Evolutionary conservation across 768 basidiomycete species (phyloP).

Genomic region (Hygrophoropsis aurantiaca): DNA sequence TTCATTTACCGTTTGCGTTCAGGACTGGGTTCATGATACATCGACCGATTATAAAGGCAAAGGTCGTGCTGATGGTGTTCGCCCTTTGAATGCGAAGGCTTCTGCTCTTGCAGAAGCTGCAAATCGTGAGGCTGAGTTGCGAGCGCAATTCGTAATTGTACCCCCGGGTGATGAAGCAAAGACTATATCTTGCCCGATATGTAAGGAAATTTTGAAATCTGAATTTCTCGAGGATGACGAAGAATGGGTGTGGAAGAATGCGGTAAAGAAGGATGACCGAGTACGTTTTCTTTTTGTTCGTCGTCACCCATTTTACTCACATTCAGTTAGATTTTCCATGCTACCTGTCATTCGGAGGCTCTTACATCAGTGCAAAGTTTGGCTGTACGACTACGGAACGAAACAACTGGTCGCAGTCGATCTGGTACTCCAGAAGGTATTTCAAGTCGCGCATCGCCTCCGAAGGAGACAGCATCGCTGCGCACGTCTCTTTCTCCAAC

Average conservation of each 20-base stretch:
- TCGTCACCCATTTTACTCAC: conserved; percentile 4
- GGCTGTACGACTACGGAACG: conserved; percentile 66
- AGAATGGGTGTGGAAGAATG: conserved; percentile 98
- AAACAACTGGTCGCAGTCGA: conserved; percentile 61
- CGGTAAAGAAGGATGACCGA: conserved; percentile 78
- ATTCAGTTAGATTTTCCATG: conserved; percentile 77
- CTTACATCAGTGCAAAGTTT: conserved; percentile 60
- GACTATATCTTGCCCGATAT: conserved; percentile 86
- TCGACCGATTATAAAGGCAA: conserved; percentile 66
- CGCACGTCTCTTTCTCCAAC: conserved; percentile 48
- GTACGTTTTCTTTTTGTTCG: conserved; percentile 43
- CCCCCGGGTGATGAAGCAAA: conserved; percentile 89
- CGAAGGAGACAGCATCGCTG: conserved; percentile 25
- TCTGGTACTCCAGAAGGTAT: conserved; percentile 71
- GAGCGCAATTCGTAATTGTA: conserved; percentile 79
- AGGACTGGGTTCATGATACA: conserved; percentile 90
- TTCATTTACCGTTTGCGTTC: conserved; percentile 13
- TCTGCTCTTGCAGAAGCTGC: conserved; percentile 62
- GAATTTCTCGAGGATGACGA: conserved; percentile 96
- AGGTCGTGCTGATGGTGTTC: conserved; percentile 54
- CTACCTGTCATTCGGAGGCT: conserved; percentile 90
- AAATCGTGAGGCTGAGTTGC: conserved; percentile 74
- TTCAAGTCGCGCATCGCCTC: conserved; percentile 37
- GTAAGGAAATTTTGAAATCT: conserved; percentile 89
- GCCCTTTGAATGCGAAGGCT: conserved; percentile 53